These are phyloP conservation scores for Ganoderma lucidum DNA, from an alignment of 1,284 basidiomycete species.

Conservation along the genomic window DNA sequence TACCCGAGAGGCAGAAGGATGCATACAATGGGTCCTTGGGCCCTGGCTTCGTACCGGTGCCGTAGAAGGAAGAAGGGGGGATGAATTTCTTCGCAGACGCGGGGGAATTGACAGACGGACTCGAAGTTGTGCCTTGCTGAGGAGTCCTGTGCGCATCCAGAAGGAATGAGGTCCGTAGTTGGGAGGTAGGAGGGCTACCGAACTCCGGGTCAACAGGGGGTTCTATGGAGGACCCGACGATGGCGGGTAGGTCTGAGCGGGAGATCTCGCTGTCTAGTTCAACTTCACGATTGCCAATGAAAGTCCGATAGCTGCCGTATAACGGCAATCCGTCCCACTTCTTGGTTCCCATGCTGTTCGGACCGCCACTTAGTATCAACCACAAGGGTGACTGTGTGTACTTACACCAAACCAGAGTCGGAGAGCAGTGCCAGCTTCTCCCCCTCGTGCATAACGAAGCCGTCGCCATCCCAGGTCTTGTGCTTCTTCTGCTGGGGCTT, in stretches of 20 bases:
- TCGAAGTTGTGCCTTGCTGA: conserved; percentile 23
- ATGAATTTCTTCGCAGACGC: conserved; percentile 52
- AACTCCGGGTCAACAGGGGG: conserved; percentile 42
- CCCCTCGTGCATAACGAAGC: conserved; percentile 60
- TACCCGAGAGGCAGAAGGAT: conserved; percentile 5
- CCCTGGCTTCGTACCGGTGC: conserved; percentile 51
- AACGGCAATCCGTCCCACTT: conserved; percentile 66
- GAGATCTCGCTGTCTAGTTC: conserved; percentile 63
- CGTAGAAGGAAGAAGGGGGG: conserved; percentile 70
- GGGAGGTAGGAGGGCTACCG: conserved; percentile 26
- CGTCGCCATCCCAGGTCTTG: conserved; percentile 90
- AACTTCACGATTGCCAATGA: conserved; percentile 68
- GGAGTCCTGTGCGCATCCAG: conserved; percentile 19
- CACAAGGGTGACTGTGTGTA: conserved; percentile 12
- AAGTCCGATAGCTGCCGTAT: conserved; percentile 55
- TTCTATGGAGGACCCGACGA: conserved; percentile 43
- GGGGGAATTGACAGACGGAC: conserved; percentile 27
- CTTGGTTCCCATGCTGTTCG: conserved; percentile 64
- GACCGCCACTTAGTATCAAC: conserved; percentile 17
- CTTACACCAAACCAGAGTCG: conserved; percentile 75
- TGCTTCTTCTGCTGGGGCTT: conserved; percentile 83
- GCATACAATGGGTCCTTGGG: conserved; percentile 61
- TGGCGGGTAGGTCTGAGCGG: conserved; percentile 57
- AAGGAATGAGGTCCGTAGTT: conserved; percentile 27
- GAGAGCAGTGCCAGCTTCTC: conserved; percentile 68